Evolutionary conservation across 169 alveolate genomes (phyloP).

Genomic region (Plasmodium billcollinsi): DNA sequence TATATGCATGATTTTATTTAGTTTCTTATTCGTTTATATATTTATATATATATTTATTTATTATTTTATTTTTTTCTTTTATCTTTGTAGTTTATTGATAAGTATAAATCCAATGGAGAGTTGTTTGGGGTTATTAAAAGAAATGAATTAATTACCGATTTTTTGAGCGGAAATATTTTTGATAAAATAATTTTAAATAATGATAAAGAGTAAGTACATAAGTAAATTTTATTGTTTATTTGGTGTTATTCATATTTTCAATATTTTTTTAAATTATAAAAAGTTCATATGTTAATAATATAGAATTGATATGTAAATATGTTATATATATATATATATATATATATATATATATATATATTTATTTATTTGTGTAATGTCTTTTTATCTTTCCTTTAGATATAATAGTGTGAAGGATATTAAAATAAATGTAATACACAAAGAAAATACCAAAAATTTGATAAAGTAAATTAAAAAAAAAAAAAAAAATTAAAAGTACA

Average conservation of each 20-base stretch:
- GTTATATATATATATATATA: neutral
- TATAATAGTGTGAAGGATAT: neutral
- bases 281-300: neutral
- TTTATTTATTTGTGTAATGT: neutral
- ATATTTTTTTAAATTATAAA: neutral
- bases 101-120: neutral
- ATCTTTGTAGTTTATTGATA: conserved; percentile 10
- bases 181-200: conserved; percentile 14
- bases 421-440: conserved; percentile 1
- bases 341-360: neutral
- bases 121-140: conserved; percentile 27
- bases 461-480: neutral
- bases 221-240: neutral
- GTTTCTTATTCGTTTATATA: neutral
- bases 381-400: neutral
- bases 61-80: neutral
- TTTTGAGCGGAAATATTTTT: conserved; percentile 27
- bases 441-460: neutral
- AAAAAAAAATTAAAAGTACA: neutral
- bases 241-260: neutral
- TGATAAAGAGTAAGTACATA: conserved; percentile 6
- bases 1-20: neutral
- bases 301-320: neutral
- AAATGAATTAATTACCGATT: conserved; percentile 10
- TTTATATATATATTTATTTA: neutral